phyloP scores from a whole-genome alignment of 176 grass and related monocot species.

The Cenchrus fungigraminus region DNA sequence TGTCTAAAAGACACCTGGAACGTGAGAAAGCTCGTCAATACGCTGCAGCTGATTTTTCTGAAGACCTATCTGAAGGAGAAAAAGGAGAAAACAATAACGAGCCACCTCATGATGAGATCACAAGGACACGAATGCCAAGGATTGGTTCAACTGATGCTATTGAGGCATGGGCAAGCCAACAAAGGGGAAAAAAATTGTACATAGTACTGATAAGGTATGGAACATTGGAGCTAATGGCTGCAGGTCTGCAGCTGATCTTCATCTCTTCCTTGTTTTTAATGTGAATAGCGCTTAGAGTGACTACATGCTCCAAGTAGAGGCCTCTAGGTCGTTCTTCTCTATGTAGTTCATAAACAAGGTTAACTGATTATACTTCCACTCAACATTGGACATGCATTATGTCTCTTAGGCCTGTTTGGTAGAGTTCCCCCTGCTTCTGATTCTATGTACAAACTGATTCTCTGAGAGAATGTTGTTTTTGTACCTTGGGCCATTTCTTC shows the following conservation, averaged over 20 bases:
- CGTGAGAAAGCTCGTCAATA: constrained; percentile 61
- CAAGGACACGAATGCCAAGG: constrained; percentile 48
- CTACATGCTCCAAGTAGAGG: neutral
- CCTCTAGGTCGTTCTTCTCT: constrained; percentile 3
- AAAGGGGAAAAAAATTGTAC: constrained; percentile 83
- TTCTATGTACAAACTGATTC: neutral
- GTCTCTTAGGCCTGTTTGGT: neutral
- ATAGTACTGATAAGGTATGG: constrained; percentile 81
- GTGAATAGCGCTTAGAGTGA: neutral
- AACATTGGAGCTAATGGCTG: neutral
- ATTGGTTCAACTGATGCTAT: constrained; percentile 64
- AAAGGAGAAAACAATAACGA: constrained; percentile 53
- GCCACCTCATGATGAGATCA: constrained; percentile 55
- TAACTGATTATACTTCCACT: neutral
- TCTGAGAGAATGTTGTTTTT: too few species aligned
- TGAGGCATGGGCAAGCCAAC: constrained; percentile 66
- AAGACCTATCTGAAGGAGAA: constrained; percentile 77
- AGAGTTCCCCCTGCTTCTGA: neutral
- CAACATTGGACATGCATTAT: neutral
- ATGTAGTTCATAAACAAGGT: neutral
- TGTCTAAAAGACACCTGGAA: constrained; percentile 51
- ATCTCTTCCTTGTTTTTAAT: neutral
- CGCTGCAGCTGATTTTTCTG: constrained; percentile 59
- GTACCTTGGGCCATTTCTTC: too few species aligned
- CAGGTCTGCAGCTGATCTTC: constrained; percentile 10